phyloP scores from a whole-genome alignment of 2,329 filamentous ascomycete species.

The Pleochaeta shiraiana region DNA sequence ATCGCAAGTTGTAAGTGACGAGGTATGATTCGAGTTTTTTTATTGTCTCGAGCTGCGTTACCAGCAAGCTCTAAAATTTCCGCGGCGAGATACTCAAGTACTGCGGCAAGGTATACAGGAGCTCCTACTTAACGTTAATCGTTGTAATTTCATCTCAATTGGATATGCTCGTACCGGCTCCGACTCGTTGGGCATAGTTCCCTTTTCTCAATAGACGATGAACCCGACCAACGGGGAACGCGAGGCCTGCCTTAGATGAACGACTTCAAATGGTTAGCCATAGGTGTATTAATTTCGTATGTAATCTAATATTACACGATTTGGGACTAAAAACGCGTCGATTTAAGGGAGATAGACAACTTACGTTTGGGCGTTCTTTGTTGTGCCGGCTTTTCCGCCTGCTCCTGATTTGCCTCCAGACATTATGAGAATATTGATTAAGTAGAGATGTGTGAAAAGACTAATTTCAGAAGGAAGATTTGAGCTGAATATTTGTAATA shows the following conservation, averaged over 20 bases:
- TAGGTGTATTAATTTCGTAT: no score
- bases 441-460: conserved; percentile 17
- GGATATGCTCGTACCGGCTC: conserved; percentile 71
- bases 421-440: conserved; percentile 53
- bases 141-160: no score
- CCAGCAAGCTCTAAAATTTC: conserved; percentile 98
- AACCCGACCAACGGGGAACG: conserved; percentile 97
- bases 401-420: conserved; percentile 96
- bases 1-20: conserved; percentile 98
- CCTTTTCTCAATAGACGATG: conserved; percentile 98
- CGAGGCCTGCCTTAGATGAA: conserved; percentile 97
- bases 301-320: no score
- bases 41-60: conserved; percentile 98
- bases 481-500: no score
- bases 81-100: conserved; percentile 95
- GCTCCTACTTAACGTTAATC: conserved; percentile 30
- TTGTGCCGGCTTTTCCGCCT: conserved; percentile 83
- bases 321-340: conserved; percentile 22
- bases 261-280: conserved; percentile 29
- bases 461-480: conserved; percentile 11
- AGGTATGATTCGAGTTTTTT: conserved; percentile 99
- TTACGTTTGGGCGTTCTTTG: conserved; percentile 99
- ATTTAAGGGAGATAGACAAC: conserved; percentile 22
- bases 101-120: conserved; percentile 89
- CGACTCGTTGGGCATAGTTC: conserved; percentile 99